A percentile compares a stretch with the other conserved stretches of the same genome.
Conservation (phyloP, 23 red algal genomes). For the Gracilaria domingensis region DNA sequence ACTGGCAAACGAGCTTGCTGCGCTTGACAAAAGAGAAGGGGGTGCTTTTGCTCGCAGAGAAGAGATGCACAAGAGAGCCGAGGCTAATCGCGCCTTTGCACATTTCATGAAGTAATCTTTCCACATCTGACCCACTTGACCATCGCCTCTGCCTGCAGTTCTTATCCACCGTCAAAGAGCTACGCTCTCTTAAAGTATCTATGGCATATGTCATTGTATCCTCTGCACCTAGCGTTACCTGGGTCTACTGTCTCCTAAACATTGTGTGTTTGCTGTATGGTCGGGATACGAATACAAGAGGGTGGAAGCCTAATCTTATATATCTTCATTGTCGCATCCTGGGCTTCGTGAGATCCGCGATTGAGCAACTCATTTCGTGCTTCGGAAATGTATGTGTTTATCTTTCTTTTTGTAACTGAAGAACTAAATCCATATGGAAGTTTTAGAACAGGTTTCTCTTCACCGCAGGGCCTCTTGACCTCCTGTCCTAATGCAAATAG, state of each 20-base stretch:
- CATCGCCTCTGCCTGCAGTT: not conserved
- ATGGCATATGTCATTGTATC: not conserved
- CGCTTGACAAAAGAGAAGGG: constrained; percentile 66
- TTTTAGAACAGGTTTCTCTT: not conserved
- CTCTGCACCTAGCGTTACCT: not conserved
- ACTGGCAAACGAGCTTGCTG: constrained; percentile 83
- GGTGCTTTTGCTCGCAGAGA: constrained; percentile 59
- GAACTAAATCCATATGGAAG: not conserved
- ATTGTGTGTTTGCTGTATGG: too few species aligned
- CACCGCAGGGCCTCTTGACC: too few species aligned
- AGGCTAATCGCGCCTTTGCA: constrained; percentile 85
- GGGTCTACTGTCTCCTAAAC: too few species aligned
- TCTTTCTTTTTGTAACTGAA: not conserved
- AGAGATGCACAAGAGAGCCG: constrained; percentile 87
- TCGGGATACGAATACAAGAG: not conserved
- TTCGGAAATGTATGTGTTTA: not conserved
- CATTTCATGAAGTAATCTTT: constrained; percentile 45
- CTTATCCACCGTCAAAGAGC: not conserved
- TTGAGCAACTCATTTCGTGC: not conserved
- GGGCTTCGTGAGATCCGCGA: not conserved
- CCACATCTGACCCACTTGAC: not conserved
- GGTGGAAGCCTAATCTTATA: too few species aligned
- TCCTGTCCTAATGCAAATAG: not conserved
- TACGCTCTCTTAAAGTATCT: not conserved
- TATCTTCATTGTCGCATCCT: not conserved